phyloP scores from a whole-genome alignment of 345 rosid species.

The Brassica cretica region DNA sequence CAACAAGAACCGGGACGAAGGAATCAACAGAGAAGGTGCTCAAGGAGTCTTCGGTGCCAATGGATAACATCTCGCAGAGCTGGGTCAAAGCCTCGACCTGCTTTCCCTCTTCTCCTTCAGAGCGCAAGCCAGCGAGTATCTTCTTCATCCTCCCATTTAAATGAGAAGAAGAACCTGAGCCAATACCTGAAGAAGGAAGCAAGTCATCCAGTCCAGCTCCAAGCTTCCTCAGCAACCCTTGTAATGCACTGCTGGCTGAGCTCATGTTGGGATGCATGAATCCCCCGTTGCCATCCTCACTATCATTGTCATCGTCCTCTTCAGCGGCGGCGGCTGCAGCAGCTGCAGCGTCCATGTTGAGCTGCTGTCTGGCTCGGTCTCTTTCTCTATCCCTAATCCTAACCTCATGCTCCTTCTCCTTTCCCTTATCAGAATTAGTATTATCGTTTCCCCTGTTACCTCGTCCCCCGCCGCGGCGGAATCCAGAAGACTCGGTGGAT shows the following conservation, averaged over 20 bases:
- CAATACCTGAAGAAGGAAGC: constrained; percentile 76
- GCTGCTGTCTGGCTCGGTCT: constrained; percentile 49
- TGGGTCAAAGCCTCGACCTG: constrained; percentile 98
- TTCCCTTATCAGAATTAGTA: constrained; percentile 65
- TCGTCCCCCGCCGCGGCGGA: constrained; percentile 77
- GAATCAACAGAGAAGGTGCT: constrained; percentile 97
- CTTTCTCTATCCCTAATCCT: constrained; percentile 54
- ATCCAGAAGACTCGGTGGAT: constrained; percentile 66
- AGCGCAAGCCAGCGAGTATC: constrained; percentile 85
- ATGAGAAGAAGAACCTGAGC: constrained; percentile 86
- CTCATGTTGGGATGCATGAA: constrained; percentile 83
- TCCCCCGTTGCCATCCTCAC: constrained; percentile 84
- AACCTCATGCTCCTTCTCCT: constrained; percentile 87
- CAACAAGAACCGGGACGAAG: constrained; percentile 93
- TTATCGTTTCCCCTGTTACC: constrained; percentile 37
- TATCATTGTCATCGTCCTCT: constrained; percentile 82
- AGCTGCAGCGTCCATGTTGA: constrained; percentile 63
- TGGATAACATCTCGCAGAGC: constrained; percentile 93
- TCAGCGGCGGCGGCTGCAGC: constrained; percentile 42
- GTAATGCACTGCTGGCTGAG: constrained; percentile 94
- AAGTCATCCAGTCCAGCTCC: constrained; percentile 96
- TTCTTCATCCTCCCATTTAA: constrained; percentile 86
- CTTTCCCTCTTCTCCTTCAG: constrained; percentile 96
- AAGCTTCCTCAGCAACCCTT: constrained; percentile 88
- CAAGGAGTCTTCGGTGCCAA: constrained; percentile 95